A percentile compares a stretch with the other conserved stretches of the same genome.
Conservation (phyloP, 2,329 filamentous ascomycete species). For the Ascochyta rabiei region DNA sequence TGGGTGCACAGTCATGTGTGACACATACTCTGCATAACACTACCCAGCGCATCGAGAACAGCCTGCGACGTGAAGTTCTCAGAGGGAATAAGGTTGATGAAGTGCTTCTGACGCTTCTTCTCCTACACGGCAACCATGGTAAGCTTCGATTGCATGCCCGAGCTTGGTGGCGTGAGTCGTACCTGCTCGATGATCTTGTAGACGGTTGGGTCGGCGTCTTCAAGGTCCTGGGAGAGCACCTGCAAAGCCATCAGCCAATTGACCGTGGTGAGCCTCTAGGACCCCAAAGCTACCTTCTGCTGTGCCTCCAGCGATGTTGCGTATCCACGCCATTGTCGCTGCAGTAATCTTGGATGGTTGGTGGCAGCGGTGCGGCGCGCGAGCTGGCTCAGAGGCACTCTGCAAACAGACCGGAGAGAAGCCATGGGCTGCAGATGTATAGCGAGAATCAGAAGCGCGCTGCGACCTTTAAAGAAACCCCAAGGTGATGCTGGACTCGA, state of each 20-base stretch:
- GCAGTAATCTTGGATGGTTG: constrained; percentile 40
- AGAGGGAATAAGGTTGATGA: constrained; percentile 98
- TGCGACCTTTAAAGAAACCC: constrained; percentile 26
- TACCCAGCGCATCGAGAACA: constrained; percentile 94
- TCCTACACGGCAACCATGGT: constrained; percentile 63
- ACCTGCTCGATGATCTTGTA: constrained; percentile 92
- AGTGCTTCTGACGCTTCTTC: constrained; percentile 95
- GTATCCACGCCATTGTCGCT: constrained; percentile 48
- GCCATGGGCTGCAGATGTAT: constrained; percentile 46
- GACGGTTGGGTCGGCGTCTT: constrained; percentile 84
- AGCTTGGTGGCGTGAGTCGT: constrained; percentile 31
- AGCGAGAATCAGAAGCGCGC: constrained; percentile 18
- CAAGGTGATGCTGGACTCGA: constrained; percentile 28
- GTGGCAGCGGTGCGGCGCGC: constrained; percentile 37
- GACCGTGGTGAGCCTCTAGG: neutral
- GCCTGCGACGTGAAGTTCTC: constrained; percentile 99
- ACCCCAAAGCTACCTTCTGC: constrained; percentile 51
- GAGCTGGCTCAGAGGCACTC: constrained; percentile 48
- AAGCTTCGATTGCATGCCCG: constrained; percentile 13
- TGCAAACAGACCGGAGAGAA: constrained; percentile 47
- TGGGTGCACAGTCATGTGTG: constrained; percentile 65
- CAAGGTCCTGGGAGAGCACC: constrained; percentile 79
- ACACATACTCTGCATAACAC: constrained; percentile 52
- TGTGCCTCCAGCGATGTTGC: constrained; percentile 54
- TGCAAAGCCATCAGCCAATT: constrained; percentile 48